A percentile compares a stretch with the other conserved stretches of the same genome.
These are phyloP conservation scores for Colletotrichum paranaense DNA, from an alignment of 2,329 filamentous ascomycete genomes.

Conservation along the genomic window DNA sequence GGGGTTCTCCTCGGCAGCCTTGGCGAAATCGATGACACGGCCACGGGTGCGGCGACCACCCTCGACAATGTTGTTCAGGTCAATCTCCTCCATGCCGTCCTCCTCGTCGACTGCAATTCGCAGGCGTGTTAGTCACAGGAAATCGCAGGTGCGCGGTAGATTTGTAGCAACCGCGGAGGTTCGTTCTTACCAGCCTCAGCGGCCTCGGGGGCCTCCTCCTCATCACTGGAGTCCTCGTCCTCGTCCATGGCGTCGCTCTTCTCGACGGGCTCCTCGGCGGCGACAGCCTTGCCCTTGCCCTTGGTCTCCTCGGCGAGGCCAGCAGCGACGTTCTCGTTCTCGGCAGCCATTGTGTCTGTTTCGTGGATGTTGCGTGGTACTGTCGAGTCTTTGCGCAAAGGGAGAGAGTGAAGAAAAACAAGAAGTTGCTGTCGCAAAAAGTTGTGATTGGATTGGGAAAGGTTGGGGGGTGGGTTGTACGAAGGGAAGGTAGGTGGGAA, in stretches of 20 bases:
- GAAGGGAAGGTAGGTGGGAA: slow-evolving; percentile 24
- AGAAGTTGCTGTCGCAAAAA: not conserved
- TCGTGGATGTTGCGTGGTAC: slow-evolving; percentile 34
- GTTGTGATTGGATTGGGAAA: slow-evolving; percentile 3
- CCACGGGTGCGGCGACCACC: slow-evolving; percentile 88
- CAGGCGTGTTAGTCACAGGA: slow-evolving; percentile 42
- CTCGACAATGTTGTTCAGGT: slow-evolving; percentile 85
- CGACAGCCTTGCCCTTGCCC: slow-evolving; percentile 87
- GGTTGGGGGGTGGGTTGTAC: not conserved
- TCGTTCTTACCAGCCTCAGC: slow-evolving; percentile 41
- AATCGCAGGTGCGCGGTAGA: slow-evolving; percentile 29
- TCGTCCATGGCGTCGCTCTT: slow-evolving; percentile 78
- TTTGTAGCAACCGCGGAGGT: slow-evolving; percentile 34
- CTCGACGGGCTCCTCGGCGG: slow-evolving; percentile 58
- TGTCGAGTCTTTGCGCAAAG: not conserved
- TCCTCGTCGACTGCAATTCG: slow-evolving; percentile 70
- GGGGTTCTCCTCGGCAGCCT: slow-evolving; percentile 84
- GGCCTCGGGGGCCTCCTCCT: slow-evolving; percentile 65
- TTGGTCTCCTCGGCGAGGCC: slow-evolving; percentile 68
- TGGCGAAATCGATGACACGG: slow-evolving; percentile 91
- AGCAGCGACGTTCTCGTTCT: slow-evolving; percentile 58
- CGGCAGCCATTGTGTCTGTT: slow-evolving; percentile 57
- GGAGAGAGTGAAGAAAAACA: not conserved
- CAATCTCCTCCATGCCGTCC: slow-evolving; percentile 92
- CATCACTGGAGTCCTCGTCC: slow-evolving; percentile 79